Evolutionary conservation across 805 yeast genomes (phyloP), one percentile per base, ranked within the genome.

Genomic region (Ogataea kodamae): DNA sequence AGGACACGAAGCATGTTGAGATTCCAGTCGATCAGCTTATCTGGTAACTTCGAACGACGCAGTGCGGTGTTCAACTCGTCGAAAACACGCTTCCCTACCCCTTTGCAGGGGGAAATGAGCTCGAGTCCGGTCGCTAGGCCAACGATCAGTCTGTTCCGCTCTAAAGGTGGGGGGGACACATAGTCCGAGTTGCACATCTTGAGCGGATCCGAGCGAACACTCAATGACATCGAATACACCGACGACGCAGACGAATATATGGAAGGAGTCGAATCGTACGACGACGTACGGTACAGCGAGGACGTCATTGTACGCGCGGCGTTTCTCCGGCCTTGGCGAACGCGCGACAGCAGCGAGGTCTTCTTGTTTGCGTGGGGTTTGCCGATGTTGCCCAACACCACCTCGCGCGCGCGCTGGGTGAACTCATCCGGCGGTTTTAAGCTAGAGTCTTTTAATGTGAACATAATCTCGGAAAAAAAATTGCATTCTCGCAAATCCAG

Each of bases 11-110:
- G 64, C 25, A 71, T 67, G 43, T 72, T 72, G 31, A 72, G 55
- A 46, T 70, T 70, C 77, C 77, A 72, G 46, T 71, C 77, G 9
- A 72, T 59, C 9, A 72, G 50, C 11, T 61, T 52, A 42, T 69
- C 74, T 5, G 54, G 49, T 11, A 18, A 64, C 18, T 28, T 33
- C 9, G 39, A 25, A 22, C 26, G 33, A 23, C 42, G 39, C 18
- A 44, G 25, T 14, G 39, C 45, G 4, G 40, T 37, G 35, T 48
- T 54, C 9, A 56, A 39, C 33, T 55, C 54, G 9, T 37, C 38
- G 35, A 50, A 56, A 9, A 54, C 54, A 19, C 25, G 37, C 25
- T 43, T 48, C 4, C 61, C 61, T 5, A 54, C 33, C 21, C 45
- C 49, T 6, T 27, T 28, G 9, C 22, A 19, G n/a, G 30, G 29